Base-by-base conservation (phyloP, 192 early-diverging fungal species). In the Umbelopsis ramanniana region DNA sequence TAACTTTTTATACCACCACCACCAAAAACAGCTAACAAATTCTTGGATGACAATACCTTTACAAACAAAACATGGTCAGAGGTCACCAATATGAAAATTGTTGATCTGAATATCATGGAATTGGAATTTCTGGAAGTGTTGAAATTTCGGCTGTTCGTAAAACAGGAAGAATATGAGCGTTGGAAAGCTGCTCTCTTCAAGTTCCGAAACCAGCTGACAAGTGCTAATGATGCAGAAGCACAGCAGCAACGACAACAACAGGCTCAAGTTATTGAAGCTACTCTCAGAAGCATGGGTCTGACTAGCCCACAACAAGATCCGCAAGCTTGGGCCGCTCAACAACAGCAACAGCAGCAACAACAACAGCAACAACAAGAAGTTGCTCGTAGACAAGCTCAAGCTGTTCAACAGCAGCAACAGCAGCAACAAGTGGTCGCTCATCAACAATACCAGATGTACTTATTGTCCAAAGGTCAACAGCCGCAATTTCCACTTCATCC, bases 61-160 rank as follows among this genome's bases (percentile, higher is more conserved):
- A 91, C 94, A 22, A 95, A 93, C 77, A 86, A 89, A 79, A 94
- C 95, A 1, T 96, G 95, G 95, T 87, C 91, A 15, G 90, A 93
- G 74, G 89, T 96, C 15, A 92, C 90, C n/a, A 85, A 88, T 33
- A 92, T 96, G 78, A 92, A 93, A 14, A 86, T 93, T 47, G 77
- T 85, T 54, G 93, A 96, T 75, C 79, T 96, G 26, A 90, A 91
- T 67, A 88, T 93, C 33, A 91, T 94, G 82, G 93, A 93, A 84
- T 84, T 93, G 60, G 93, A 95, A 76, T 93, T 96, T 77, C 73
- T 96, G 74, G 78, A 81, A 46, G 89, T 90, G 21, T 85, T 96
- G 53, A 83, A 90, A 66, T 94, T 90, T 69, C 81, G 88, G 29
- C 82, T 93, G 60, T 90, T 92, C 79, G 91, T 94, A n/a, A 78